Evolutionary conservation across 805 yeast species (phyloP), one percentile per base, ranked within the genome.

Genomic region (Maudiozyma saulgeensis): DNA sequence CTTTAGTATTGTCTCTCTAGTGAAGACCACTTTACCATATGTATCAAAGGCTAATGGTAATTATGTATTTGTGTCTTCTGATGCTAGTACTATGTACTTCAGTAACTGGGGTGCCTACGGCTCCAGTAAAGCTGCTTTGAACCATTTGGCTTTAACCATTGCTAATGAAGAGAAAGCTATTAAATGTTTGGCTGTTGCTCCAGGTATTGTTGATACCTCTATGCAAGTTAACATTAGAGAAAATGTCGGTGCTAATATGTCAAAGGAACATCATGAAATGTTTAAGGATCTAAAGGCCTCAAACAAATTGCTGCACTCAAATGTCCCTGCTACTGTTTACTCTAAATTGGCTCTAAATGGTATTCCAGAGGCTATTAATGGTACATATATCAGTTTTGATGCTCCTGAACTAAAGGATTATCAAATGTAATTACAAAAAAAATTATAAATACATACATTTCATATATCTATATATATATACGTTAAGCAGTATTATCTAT

Each of bases 201-300:
- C 98, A 0, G 98, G 98, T 6, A 95, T 87, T 2, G 96, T 91
- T 2, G 88, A 87, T 62, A 90, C 98, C 1, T 71, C 71, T 13
- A 91, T 91, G 97, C 97, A 91, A 68, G 63, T 56, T 12, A 81
- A 79, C 49, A 88, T 90, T 50, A 79, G 97, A 59, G 83, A 79
- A 23, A 72, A 68, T 43, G 80, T 67, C 52, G 71, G 77, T 56
- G 54, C 57, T 3, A 68, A 70, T 34, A 90, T 89, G 96, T 70
- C 74, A 1, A 68, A 72, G 1, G 79, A 76, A 26, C 77, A 79
- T 11, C 74, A 79, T 54, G 68, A 78, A 48, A 72, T 81, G 55
- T 91, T 90, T 67, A 68, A 73, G 12, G 81, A 79, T 31, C 69
- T 90, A 51, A 80, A 87, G 60, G 54, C 69, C 19, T 72, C 75